phyloP scores from a whole-genome alignment of 352 stramenopile species.

The Pythium aphanidermatum region DNA sequence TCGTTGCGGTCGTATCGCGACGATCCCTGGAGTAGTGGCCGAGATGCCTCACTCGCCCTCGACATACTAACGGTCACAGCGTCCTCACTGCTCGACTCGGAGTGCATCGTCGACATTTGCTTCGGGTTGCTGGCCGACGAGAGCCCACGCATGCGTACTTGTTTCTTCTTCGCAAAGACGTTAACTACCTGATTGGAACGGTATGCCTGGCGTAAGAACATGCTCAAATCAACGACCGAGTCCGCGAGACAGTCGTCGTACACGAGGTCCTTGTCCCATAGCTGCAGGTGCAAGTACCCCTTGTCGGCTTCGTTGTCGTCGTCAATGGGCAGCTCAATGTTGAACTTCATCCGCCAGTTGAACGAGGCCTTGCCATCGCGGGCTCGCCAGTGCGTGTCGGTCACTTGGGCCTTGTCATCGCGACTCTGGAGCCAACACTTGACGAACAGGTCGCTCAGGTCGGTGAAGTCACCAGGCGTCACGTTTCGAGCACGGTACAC shows the following conservation, averaged over 20 bases:
- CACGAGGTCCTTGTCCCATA: slow-evolving; percentile 92
- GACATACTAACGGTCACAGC: slow-evolving; percentile 3
- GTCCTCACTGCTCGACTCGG: slow-evolving; percentile 1
- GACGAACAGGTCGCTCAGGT: slow-evolving; percentile 94
- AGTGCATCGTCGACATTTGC: neutral
- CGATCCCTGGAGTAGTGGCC: too few relatives aligned
- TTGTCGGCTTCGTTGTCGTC: slow-evolving; percentile 87
- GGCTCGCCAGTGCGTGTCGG: slow-evolving; percentile 92
- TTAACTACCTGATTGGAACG: slow-evolving; percentile 62
- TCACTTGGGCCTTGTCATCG: slow-evolving; percentile 77
- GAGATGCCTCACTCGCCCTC: slow-evolving; percentile 11
- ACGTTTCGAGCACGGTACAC: slow-evolving; percentile 92
- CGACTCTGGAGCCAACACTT: slow-evolving; percentile 83
- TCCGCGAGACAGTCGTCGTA: slow-evolving; percentile 80
- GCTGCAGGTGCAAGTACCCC: slow-evolving; percentile 90
- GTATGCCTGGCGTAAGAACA: slow-evolving; percentile 63
- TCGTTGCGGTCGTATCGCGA: slow-evolving; percentile 11
- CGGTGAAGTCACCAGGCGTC: slow-evolving; percentile 69
- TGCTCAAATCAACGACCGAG: slow-evolving; percentile 52
- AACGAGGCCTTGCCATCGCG: slow-evolving; percentile 93
- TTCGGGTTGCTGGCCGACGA: slow-evolving; percentile 2
- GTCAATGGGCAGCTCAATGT: slow-evolving; percentile 81
- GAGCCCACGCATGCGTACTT: slow-evolving; percentile 39
- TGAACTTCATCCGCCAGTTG: slow-evolving; percentile 95
- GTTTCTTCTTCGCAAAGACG: slow-evolving; percentile 69